Conservation (phyloP, 306 rosid genomes). For the Sindora glabra region DNA sequence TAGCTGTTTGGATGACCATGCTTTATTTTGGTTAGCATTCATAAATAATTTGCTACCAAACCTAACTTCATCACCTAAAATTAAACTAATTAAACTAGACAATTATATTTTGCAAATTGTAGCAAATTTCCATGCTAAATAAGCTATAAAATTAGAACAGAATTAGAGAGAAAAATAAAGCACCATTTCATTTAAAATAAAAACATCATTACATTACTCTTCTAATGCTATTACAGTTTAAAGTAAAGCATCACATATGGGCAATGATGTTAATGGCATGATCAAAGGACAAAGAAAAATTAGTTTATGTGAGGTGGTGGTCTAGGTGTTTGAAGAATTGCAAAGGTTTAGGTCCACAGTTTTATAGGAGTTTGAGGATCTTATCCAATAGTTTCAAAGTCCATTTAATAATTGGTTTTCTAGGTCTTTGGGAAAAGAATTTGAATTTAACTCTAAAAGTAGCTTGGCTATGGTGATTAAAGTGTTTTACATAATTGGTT, state of each 20-base stretch:
- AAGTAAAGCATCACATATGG: slow-evolving; percentile 67
- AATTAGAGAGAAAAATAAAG: no score
- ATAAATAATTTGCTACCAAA: no score
- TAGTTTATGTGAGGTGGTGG: slow-evolving; percentile 46
- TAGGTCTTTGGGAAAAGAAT: slow-evolving; percentile 37
- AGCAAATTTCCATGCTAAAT: no score
- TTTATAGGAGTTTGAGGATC: slow-evolving; percentile 67
- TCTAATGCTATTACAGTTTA: no score
- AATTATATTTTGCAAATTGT: no score
- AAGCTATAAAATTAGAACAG: no score
- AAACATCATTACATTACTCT: no score
- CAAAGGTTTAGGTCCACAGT: slow-evolving; percentile 77
- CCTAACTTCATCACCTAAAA: no score
- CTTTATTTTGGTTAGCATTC: no score
- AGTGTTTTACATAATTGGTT: slow-evolving; percentile 10
- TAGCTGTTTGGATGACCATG: no score
- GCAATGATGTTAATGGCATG: slow-evolving; percentile 71
- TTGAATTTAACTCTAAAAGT: slow-evolving; percentile 43
- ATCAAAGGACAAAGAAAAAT: slow-evolving; percentile 56
- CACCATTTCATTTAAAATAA: no score
- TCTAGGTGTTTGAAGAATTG: slow-evolving; percentile 58
- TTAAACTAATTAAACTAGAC: no score
- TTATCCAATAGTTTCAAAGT: slow-evolving; percentile 41
- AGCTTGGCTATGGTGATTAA: slow-evolving; percentile 43
- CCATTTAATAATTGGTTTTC: slow-evolving; percentile 37